Percentiles rank a stretch among this genome's conserved stretches.
These are phyloP conservation scores for Suillus occidentalis DNA, from an alignment of 768 basidiomycete genomes.

Conservation along the genomic window DNA sequence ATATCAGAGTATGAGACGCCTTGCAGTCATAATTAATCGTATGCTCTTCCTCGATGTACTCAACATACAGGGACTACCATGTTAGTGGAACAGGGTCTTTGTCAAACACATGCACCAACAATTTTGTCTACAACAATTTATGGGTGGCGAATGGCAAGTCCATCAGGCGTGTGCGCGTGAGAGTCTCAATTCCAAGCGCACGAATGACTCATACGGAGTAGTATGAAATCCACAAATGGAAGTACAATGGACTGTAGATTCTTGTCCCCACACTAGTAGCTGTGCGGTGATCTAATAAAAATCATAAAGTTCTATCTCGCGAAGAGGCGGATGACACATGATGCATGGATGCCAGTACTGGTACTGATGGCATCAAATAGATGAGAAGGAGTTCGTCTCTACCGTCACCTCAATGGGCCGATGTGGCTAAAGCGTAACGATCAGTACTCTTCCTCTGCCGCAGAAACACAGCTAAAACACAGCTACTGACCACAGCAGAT, in stretches of 20 bases:
- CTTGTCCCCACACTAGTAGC: not conserved
- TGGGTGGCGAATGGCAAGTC: not conserved
- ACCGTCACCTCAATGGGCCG: not conserved
- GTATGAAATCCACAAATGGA: not conserved
- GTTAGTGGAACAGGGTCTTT: too few species aligned
- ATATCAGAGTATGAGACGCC: not conserved
- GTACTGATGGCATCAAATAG: not conserved
- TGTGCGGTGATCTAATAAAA: not conserved
- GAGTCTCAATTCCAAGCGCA: not conserved
- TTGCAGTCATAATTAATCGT: not conserved
- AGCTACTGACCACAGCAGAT: not conserved
- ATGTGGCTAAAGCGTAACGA: not conserved
- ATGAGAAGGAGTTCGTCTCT: not conserved
- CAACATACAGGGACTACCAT: not conserved
- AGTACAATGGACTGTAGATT: not conserved
- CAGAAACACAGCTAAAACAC: not conserved
- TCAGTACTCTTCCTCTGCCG: not conserved
- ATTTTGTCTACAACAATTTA: not conserved
- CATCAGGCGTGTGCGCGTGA: not conserved
- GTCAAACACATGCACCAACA: not conserved
- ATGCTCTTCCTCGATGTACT: not conserved
- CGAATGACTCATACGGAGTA: not conserved
- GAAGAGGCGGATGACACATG: not conserved
- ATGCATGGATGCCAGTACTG: too few species aligned
- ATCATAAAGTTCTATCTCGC: not conserved